Evolutionary conservation across 176 grass and related monocot species (phyloP).

Genomic region (Triticum aestivum): DNA sequence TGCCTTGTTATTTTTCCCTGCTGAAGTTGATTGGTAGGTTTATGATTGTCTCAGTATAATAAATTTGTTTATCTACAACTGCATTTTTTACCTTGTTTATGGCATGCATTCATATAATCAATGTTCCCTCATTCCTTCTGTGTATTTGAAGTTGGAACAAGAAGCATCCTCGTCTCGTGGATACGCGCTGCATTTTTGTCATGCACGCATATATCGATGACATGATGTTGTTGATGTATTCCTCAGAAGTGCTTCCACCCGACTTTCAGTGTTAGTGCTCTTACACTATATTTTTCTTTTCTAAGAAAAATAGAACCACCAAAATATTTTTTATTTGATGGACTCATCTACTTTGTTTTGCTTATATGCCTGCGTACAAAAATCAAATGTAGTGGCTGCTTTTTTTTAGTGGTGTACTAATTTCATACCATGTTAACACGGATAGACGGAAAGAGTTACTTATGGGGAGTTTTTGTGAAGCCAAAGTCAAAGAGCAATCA

Average conservation of each 20-base stretch:
- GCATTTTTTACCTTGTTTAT: neutral
- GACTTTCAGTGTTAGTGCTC: slow-evolving; percentile 37
- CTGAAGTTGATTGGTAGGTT: slow-evolving; percentile 24
- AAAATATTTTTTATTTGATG: neutral
- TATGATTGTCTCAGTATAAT: neutral
- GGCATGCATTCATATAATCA: neutral
- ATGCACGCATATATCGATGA: slow-evolving; percentile 30
- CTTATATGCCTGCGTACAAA: neutral
- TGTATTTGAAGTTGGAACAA: slow-evolving; percentile 11
- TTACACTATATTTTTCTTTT: neutral
- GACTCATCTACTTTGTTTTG: neutral
- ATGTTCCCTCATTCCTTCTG: neutral
- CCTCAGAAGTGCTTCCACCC: slow-evolving; percentile 37
- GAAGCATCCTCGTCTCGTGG: neutral
- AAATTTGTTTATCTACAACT: neutral
- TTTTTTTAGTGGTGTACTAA: neutral
- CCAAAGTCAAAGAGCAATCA: neutral
- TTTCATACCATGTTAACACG: slow-evolving; percentile 14
- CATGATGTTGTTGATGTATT: slow-evolving; percentile 42
- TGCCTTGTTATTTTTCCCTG: slow-evolving; percentile 28
- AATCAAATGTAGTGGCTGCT: neutral
- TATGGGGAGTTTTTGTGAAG: slow-evolving; percentile 31
- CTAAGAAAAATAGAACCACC: neutral
- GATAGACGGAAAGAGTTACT: slow-evolving; percentile 23
- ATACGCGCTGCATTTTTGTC: slow-evolving; percentile 3